Evolutionary conservation across 441 rosid species (phyloP), one percentile per base, ranked within the genome.

Genomic region (Jatropha podagrica): DNA sequence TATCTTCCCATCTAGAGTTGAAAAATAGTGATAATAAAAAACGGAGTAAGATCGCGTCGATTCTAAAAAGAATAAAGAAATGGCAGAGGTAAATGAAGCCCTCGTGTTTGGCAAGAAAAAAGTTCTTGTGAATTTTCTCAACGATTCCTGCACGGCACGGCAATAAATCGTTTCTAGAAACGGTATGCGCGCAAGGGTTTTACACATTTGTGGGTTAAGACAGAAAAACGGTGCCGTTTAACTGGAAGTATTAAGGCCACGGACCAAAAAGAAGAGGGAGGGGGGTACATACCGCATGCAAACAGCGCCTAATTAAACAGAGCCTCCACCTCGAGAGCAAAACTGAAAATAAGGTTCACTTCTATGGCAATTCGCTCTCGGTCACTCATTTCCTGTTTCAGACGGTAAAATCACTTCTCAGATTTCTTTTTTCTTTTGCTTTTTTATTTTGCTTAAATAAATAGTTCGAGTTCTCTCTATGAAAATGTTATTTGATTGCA

Each of bases 1-100:
- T 81, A 81, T 81, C 89, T 84, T 82, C 82, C 74, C 98, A 91
- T 81, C 70, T 75, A 76, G 64, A 68, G 65, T n/a, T 37, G 37
- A 46, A 8, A 42, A 40, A 68, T 2, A 17, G 41, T 32, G 27
- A 52, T 26, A 23, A 26, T 65, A 41, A 18, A 40, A 64, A 49
- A 27, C 49, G 26, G 23, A 62, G 54, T 38, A n/a, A 18, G 70
- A 55, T 63, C 1, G 13, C 23, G 12, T 23, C 14, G 5, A 11
- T n/a, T 12, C 10, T 5, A 41, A 14, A 23, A 17, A 41, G n/a
- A 65, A 55, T 17, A 15, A 41, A 54, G 65, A 37, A 46, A 54
- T 4, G 32, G 18, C 4, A 7, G n/a, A 18, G 7, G 5, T 1
- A 14, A 20, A 51, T 4, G 17, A 41, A 5, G 26, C 68, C 44